A percentile compares a stretch with the other conserved stretches of the same genome.
Conservation (phyloP, 768 basidiomycete species). For the Podaxis sp. region DNA sequence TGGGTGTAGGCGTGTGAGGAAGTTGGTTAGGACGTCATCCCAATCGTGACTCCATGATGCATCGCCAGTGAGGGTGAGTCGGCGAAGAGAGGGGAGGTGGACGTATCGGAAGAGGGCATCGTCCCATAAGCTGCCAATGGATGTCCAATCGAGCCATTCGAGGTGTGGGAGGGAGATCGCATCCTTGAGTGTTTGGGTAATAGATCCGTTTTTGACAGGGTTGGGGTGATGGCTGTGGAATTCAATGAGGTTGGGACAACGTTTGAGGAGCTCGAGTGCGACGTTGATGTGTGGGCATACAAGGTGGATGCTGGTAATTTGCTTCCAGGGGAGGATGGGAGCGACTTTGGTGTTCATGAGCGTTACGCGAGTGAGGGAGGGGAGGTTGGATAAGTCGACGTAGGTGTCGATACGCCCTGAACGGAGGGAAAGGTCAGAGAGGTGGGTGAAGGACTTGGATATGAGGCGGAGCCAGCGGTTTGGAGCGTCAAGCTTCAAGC, state of each 20-base stretch:
- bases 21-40: not conserved
- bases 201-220: conserved; percentile 1
- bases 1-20: conserved; percentile 1
- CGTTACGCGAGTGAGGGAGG: not conserved
- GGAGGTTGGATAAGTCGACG: not conserved
- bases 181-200: not conserved
- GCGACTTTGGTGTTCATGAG: conserved; percentile 7
- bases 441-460: not conserved
- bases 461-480: conserved; percentile 8
- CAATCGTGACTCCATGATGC: conserved; percentile 6
- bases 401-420: conserved; percentile 5
- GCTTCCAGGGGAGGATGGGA: conserved; percentile 9
- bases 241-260: conserved; percentile 4
- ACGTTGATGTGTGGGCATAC: conserved; percentile 6
- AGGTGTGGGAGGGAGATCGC: not conserved
- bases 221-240: conserved; percentile 12
- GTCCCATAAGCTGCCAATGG: conserved; percentile 5
- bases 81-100: not conserved
- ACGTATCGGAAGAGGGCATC: conserved; percentile 10
- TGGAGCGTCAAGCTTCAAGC: conserved; percentile 7
- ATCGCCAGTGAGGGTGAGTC: conserved; percentile 1
- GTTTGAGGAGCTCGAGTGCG: conserved; percentile 5
- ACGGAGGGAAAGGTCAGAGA: conserved; percentile 7
- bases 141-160: conserved; percentile 9
- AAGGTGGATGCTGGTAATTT: not conserved